Evolutionary conservation across 768 basidiomycete species (phyloP).

Genomic region (Boletus coccyginus): DNA sequence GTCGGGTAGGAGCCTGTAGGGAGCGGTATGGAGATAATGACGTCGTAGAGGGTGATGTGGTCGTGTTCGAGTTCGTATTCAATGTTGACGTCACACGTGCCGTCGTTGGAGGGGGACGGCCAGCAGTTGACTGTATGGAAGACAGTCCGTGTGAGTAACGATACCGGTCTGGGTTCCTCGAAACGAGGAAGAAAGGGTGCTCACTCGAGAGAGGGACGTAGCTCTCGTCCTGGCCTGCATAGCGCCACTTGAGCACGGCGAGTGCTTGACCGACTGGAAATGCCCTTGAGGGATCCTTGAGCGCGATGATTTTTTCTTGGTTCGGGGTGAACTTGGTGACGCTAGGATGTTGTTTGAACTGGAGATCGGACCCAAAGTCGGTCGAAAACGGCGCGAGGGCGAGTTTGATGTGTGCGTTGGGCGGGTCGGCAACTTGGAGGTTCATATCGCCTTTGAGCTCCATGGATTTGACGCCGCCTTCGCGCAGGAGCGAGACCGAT

Average conservation of each 20-base stretch:
- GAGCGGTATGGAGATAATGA: slow-evolving; percentile 88
- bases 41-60: slow-evolving; percentile 74
- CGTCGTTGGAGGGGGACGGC: slow-evolving; percentile 90
- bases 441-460: slow-evolving; percentile 96
- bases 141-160: not conserved
- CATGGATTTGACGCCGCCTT: slow-evolving; percentile 87
- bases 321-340: slow-evolving; percentile 81
- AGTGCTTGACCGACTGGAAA: slow-evolving; percentile 90
- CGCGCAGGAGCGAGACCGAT: slow-evolving; percentile 77
- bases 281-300: slow-evolving; percentile 77
- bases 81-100: slow-evolving; percentile 92
- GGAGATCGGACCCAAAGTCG: slow-evolving; percentile 66
- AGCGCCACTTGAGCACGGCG: slow-evolving; percentile 90
- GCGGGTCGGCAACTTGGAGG: slow-evolving; percentile 76
- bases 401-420: slow-evolving; percentile 69
- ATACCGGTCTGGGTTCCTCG: not conserved
- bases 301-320: slow-evolving; percentile 63
- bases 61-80: slow-evolving; percentile 96
- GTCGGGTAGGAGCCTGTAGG: slow-evolving; percentile 86
- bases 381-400: slow-evolving; percentile 54
- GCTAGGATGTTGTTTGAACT: slow-evolving; percentile 97
- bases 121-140: slow-evolving; percentile 84
- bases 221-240: slow-evolving; percentile 87
- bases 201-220: slow-evolving; percentile 88
- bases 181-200: slow-evolving; percentile 24